Base-by-base conservation (phyloP, 2,329 filamentous ascomycete species). In the Beauveria brongniartii region DNA sequence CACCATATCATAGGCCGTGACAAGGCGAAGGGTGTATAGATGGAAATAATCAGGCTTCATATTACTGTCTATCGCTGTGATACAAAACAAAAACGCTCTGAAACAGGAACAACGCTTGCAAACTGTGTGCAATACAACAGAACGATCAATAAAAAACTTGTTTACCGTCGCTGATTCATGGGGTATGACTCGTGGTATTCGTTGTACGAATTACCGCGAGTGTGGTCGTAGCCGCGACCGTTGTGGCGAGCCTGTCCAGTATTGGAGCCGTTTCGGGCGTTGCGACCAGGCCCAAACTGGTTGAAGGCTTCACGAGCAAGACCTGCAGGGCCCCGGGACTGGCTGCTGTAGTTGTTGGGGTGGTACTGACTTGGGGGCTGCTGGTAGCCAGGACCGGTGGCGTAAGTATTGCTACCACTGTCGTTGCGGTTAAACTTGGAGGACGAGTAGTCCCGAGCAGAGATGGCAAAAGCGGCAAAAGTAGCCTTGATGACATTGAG, bases 401-500 rank as follows among this genome's bases (percentile, higher is more conserved):
- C 58, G 24, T 55, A 61, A 14, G 20, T 28, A 10, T 61, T 61
- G 51, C 43, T 30, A 7, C 58, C 34, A 9, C 41, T 40, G 58
- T 43, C 41, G 37, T 40, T 40, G 48, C 57, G 48, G 51, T 30
- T 55, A 3, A 61, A 16, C 51, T 61, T 61, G 41, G 58, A 54
- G 14, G 50, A 26, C 14, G 58, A 54, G 18, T 50, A 61, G 51
- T 61, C 50, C 26, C 50, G 51, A 12, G 51, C 50, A 18, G 50
- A 51, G 7, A 61, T 30, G 43, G 51, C 28, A 16, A 61, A 55
- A 1, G 58, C 51, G 43, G 58, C 58, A 48, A 61, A 48, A 2
- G 59, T 58, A 20, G 53, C 61, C 55, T 58, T 62, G 55, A 58
- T 26, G n/a, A 56, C 55, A 24, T 67, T 63, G 20, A 60, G 60